A percentile compares a stretch with the other conserved stretches of the same genome.
phyloP scores from a whole-genome alignment of 805 yeast species.

The Metschnikowia aberdeeniae region DNA sequence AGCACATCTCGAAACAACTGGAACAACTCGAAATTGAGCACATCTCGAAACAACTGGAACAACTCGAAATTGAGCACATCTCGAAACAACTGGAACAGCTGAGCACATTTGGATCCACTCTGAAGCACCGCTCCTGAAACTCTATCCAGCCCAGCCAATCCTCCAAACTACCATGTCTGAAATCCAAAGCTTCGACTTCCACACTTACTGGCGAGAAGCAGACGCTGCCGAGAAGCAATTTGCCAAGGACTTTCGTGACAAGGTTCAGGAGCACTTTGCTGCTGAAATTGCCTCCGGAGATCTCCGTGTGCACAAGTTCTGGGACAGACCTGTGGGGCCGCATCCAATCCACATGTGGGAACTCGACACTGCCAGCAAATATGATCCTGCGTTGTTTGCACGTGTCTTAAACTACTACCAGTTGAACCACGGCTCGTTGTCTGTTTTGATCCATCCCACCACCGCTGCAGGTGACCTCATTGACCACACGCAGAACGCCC shows the following conservation, averaged over 20 bases:
- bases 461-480: constrained; percentile 35
- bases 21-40: too few relatives aligned
- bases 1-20: too few relatives aligned
- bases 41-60: too few relatives aligned
- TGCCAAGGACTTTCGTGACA: constrained; percentile 37
- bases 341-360: constrained; percentile 60
- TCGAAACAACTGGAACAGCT: too few relatives aligned
- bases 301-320: constrained; percentile 41
- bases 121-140: too few relatives aligned
- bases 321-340: constrained; percentile 53
- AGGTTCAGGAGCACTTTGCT: constrained; percentile 39
- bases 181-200: constrained; percentile 45
- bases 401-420: constrained; percentile 49
- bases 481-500: constrained; percentile 53
- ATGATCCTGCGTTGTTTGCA: constrained; percentile 39
- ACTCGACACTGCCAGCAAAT: constrained; percentile 36
- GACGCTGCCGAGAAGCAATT: constrained; percentile 28
- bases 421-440: constrained; percentile 47
- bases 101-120: too few relatives aligned
- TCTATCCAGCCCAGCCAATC: too few relatives aligned
- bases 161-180: neutral
- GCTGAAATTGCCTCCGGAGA: constrained; percentile 38
- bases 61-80: too few relatives aligned
- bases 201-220: constrained; percentile 46
- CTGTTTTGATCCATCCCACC: constrained; percentile 55